phyloP scores from a whole-genome alignment of 2,329 filamentous ascomycete genomes.

The Orbilia oligospora region DNA sequence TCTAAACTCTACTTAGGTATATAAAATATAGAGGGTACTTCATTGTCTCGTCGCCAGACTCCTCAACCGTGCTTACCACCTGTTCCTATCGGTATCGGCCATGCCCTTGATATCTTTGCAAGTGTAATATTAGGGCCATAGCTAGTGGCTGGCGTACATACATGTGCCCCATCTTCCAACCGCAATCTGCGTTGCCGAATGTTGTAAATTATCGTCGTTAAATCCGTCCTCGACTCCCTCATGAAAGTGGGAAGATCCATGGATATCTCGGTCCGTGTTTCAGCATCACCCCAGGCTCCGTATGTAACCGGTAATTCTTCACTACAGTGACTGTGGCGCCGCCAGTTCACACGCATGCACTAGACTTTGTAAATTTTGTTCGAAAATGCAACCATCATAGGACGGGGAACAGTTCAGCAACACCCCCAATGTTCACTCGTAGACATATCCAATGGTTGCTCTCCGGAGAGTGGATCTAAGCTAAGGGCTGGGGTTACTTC shows the following conservation, averaged over 20 bases:
- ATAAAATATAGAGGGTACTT: not conserved
- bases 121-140: not conserved
- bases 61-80: no score
- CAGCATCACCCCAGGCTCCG: not conserved
- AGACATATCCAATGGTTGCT: conserved; percentile 4
- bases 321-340: conserved; percentile 16
- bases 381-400: not conserved
- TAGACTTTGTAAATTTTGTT: not conserved
- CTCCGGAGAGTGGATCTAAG: not conserved
- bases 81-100: not conserved
- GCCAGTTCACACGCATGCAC: not conserved
- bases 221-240: not conserved
- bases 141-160: not conserved
- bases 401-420: not conserved
- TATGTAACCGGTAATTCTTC: conserved; percentile 1
- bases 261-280: conserved; percentile 16
- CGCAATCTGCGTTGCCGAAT: conserved; percentile 11
- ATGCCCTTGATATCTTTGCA: not conserved
- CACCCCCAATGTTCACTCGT: not conserved
- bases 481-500: not conserved
- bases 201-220: not conserved
- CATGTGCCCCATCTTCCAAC: not conserved
- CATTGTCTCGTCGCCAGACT: no score
- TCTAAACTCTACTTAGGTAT: not conserved
- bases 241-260: not conserved